Percentiles rank a stretch among this genome's conserved stretches.
Evolutionary conservation across 75 land plant species (phyloP).

Genomic region (Gnetum montanum): DNA sequence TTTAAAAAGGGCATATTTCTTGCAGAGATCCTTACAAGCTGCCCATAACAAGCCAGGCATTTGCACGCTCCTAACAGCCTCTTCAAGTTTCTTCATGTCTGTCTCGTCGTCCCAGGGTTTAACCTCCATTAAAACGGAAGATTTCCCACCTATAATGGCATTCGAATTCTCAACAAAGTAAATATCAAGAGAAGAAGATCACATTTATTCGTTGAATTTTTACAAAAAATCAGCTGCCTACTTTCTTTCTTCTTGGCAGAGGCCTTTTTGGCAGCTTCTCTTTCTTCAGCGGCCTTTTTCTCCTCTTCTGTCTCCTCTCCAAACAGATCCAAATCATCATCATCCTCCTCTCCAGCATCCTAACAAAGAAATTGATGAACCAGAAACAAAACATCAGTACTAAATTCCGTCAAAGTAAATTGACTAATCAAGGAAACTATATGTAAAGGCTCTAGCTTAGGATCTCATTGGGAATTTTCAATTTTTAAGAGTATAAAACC

Average conservation of each 20-base stretch:
- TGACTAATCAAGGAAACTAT: not conserved
- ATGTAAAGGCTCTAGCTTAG: constrained; percentile 13
- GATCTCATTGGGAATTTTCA: constrained; percentile 5
- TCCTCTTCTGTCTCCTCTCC: constrained; percentile 67
- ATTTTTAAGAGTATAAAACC: not conserved
- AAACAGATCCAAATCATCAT: constrained; percentile 49
- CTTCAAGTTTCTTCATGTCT: constrained; percentile 90
- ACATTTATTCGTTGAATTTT: too few species aligned
- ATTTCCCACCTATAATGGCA: constrained; percentile 67
- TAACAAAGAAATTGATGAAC: constrained; percentile 16
- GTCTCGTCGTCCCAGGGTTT: constrained; percentile 99
- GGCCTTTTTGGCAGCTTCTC: constrained; percentile 46
- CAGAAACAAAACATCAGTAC: not conserved
- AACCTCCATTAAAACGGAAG: constrained; percentile 87
- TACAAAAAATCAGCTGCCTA: constrained; percentile 9
- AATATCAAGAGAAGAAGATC: not conserved
- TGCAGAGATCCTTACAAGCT: constrained; percentile 49
- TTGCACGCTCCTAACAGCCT: constrained; percentile 61
- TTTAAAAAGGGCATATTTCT: not conserved
- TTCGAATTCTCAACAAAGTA: not conserved
- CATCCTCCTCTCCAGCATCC: constrained; percentile 43
- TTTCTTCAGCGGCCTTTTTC: constrained; percentile 48
- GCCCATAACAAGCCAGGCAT: constrained; percentile 79
- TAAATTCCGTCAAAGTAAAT: not conserved
- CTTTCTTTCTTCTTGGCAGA: constrained; percentile 64